Percentiles rank a stretch among this genome's conserved stretches.
phyloP scores from a whole-genome alignment of 306 rosid genomes.

The Ormosia emarginata region DNA sequence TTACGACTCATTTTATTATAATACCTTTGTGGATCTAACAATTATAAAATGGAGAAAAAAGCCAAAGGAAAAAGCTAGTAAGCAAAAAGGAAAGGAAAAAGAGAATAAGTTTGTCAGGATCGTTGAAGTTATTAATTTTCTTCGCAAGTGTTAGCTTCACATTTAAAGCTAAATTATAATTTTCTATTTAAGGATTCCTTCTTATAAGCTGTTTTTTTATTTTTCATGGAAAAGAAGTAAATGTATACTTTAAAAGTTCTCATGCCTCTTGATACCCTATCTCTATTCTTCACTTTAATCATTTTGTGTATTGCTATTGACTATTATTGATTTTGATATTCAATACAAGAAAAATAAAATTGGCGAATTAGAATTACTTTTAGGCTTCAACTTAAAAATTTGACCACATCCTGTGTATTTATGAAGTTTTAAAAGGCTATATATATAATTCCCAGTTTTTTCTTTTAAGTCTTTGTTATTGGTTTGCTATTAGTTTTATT shows the following conservation, averaged over 20 bases:
- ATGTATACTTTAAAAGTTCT: not conserved
- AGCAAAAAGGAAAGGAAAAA: too few relatives aligned
- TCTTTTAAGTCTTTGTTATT: not conserved
- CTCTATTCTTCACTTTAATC: not conserved
- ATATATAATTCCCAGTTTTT: not conserved
- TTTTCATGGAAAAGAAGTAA: not conserved
- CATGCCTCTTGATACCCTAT: not conserved
- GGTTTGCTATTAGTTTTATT: not conserved
- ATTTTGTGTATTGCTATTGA: not conserved
- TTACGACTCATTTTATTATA: too few relatives aligned
- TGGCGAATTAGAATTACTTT: not conserved
- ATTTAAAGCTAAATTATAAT: not conserved
- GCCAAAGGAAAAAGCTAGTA: too few relatives aligned
- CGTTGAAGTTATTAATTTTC: too few relatives aligned
- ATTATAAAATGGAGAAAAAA: too few relatives aligned
- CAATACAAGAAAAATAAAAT: not conserved
- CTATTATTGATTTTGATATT: not conserved
- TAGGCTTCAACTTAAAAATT: not conserved
- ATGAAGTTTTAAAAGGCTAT: not conserved
- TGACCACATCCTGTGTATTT: not conserved
- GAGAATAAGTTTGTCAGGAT: not conserved
- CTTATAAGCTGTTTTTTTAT: not conserved
- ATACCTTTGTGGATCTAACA: too few relatives aligned
- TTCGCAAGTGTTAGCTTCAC: not conserved
- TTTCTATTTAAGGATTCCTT: not conserved